A percentile compares a stretch with the other conserved stretches of the same genome.
These are phyloP conservation scores for Tylopilus subfusipes DNA, from an alignment of 768 basidiomycete species.

Conservation along the genomic window DNA sequence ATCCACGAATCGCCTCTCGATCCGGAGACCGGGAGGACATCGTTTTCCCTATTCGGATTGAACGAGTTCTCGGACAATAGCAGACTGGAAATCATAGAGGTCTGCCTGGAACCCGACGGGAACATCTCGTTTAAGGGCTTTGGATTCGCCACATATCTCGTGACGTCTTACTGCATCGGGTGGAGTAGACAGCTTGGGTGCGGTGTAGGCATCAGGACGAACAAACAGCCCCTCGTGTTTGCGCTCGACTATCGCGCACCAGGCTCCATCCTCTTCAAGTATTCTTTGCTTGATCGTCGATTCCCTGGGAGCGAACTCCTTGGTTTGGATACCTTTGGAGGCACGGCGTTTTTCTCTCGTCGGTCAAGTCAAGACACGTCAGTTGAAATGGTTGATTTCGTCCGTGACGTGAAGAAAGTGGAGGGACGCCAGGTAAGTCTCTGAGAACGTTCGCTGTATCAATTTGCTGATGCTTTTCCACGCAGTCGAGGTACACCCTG, in stretches of 20 bases:
- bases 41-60: constrained; percentile 1
- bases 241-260: neutral
- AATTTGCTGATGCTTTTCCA: neutral
- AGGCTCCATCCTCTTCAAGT: neutral
- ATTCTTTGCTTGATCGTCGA: neutral
- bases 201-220: neutral
- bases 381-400: constrained; percentile 3
- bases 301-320: neutral
- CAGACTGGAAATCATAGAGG: neutral
- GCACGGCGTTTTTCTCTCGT: neutral
- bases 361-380: neutral
- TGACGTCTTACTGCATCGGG: constrained; percentile 1
- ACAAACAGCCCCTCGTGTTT: neutral
- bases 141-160: neutral
- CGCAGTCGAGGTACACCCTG: neutral
- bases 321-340: neutral
- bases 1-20: constrained; percentile 3
- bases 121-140: neutral
- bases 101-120: constrained; percentile 6
- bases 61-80: neutral
- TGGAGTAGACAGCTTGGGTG: neutral
- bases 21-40: neutral
- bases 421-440: neutral
- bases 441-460: neutral
- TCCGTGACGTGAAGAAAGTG: neutral